Base-by-base conservation (phyloP, 495 filamentous ascomycete species). In the Bathelium albidoporum region DNA sequence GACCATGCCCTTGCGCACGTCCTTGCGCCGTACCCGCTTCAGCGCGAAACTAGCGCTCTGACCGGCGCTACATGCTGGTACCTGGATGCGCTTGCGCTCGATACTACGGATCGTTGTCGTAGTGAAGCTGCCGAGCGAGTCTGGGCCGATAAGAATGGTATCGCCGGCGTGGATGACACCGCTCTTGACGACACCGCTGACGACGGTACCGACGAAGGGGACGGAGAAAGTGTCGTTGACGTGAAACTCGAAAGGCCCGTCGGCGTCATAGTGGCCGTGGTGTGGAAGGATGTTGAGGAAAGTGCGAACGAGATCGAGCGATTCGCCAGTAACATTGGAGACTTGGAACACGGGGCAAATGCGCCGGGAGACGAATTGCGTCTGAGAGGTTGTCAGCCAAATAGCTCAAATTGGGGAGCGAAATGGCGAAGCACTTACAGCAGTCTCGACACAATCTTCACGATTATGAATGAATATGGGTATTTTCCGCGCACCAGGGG, bases 211-310 rank as follows among this genome's bases (percentile, higher is more conserved):
- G 10, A 96, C 91, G 70, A 97, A 95, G 4, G 94, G 94, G 10
- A 98, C 94, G n/a, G 91, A 96, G 79, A 97, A 98, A 9, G 89
- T 97, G 75, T 98, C 94, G 72, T 97, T 98, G 71, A 98, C 83
- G 63, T 96, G 85, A 69, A 96, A 96, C 70, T 98, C 94, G 73
- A 98, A 96, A 0, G 93, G 84, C 0, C 88, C 91, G 43, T 90
- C 83, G 5, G 86, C 78, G 69, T 97, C 86, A 72, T 97, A 98
- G 59, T 94, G 89, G 14, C 95, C 94, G 65, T 97, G 90, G 66
- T 96, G 90, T 1, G 94, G 94, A 1, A 98, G 82, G 67, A 98
- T 95, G 67, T 97, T 97, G 29, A 98, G 78, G 74, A 98, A 98
- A 0, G 88, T 88, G 24, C 90, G 87, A 7, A 97, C 90, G 52